phyloP scores from a whole-genome alignment of 345 rosid genomes.

The Acer campestre region DNA sequence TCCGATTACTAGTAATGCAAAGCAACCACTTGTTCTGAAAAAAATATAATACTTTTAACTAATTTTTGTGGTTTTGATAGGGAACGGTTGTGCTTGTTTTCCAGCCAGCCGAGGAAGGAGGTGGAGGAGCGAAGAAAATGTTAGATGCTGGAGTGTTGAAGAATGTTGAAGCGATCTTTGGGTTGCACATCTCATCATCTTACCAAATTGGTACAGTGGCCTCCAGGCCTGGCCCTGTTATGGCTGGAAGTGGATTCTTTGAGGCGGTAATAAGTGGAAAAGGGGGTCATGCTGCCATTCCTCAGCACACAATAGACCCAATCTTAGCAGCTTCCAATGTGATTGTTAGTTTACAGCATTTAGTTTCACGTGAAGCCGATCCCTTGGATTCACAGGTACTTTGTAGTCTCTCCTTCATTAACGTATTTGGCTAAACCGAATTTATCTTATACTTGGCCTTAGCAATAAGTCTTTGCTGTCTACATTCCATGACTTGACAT shows the following conservation, averaged over 20 bases:
- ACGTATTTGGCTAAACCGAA: not conserved
- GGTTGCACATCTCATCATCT: conserved; percentile 52
- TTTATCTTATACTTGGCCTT: no score
- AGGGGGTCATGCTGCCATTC: conserved; percentile 90
- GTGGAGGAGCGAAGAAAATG: conserved; percentile 77
- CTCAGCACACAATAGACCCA: conserved; percentile 75
- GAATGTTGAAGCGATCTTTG: conserved; percentile 72
- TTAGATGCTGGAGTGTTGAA: conserved; percentile 67
- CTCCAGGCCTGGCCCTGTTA: conserved; percentile 58
- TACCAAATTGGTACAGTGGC: conserved; percentile 56
- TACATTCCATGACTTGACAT: not conserved
- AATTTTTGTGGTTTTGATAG: conserved; percentile 36
- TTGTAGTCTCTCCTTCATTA: not conserved
- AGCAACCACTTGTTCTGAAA: not conserved
- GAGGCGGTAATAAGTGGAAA: conserved; percentile 78
- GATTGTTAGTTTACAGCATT: conserved; percentile 78
- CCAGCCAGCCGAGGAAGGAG: conserved; percentile 96
- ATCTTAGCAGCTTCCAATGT: conserved; percentile 83
- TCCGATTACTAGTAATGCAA: not conserved
- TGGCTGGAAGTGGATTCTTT: conserved; percentile 75
- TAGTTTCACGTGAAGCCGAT: conserved; percentile 87
- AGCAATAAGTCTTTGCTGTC: no score
- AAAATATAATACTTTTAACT: not conserved
- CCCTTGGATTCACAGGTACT: conserved; percentile 86
- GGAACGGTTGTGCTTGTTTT: conserved; percentile 82